phyloP scores from a whole-genome alignment of 2,329 filamentous ascomycete genomes.

The Talaromyces sp. region DNA sequence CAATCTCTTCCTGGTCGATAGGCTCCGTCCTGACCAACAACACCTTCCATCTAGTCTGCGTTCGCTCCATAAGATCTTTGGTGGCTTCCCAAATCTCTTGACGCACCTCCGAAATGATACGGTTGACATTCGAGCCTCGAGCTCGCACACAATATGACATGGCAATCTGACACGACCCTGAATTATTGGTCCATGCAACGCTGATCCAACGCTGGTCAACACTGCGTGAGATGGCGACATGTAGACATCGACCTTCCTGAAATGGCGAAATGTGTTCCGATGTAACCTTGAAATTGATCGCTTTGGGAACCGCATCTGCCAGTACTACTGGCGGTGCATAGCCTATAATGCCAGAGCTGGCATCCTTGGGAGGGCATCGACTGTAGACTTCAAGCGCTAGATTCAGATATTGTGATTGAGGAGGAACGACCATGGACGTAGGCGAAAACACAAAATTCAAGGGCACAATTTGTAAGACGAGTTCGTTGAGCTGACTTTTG shows the following conservation, averaged over 20 bases:
- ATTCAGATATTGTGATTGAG: conserved; percentile 48
- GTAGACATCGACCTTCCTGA: conserved; percentile 57
- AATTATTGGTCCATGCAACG: conserved; percentile 60
- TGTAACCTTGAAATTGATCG: conserved; percentile 55
- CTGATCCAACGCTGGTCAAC: conserved; percentile 58
- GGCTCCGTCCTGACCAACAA: conserved; percentile 55
- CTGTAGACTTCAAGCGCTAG: conserved; percentile 60
- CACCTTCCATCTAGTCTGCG: conserved; percentile 56
- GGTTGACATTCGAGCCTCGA: conserved; percentile 32
- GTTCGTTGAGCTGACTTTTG: conserved; percentile 42
- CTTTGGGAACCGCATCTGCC: conserved; percentile 52
- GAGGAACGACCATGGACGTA: conserved; percentile 53
- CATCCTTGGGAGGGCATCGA: conserved; percentile 52
- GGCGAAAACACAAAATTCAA: conserved; percentile 54
- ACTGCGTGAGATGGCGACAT: conserved; percentile 59
- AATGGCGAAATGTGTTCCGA: conserved; percentile 56
- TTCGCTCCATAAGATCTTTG: conserved; percentile 53
- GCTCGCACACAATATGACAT: conserved; percentile 56
- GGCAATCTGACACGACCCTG: conserved; percentile 53
- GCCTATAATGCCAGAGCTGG: conserved; percentile 40
- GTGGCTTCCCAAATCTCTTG: conserved; percentile 60
- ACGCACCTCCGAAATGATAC: conserved; percentile 51
- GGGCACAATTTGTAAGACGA: conserved; percentile 60
- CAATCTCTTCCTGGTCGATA: conserved; percentile 53
- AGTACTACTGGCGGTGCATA: conserved; percentile 56